These are phyloP conservation scores for Waltiozyma sp. DNA, from an alignment of 1,139 yeast species.

Conservation along the genomic window DNA sequence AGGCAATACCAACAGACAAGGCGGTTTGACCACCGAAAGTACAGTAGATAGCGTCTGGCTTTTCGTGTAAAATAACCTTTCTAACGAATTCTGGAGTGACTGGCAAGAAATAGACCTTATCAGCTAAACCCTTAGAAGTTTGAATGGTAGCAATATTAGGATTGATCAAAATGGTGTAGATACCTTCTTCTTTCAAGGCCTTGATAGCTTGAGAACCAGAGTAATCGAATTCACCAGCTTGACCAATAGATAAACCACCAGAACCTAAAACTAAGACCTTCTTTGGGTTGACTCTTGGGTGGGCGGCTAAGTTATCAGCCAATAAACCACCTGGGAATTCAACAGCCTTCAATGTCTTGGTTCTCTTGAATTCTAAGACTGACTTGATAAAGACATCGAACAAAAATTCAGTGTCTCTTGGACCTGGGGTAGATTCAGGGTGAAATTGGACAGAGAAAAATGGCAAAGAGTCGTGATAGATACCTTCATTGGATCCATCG, in stretches of 20 bases:
- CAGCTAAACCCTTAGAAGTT: conserved; percentile 96
- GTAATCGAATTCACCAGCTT: conserved; percentile 98
- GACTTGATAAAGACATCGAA: conserved; percentile 88
- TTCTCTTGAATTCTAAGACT: conserved; percentile 50
- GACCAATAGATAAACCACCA: conserved; percentile 96
- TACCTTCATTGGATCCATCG: conserved; percentile 98
- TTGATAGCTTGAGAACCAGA: conserved; percentile 96
- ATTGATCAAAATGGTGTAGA: conserved; percentile 86
- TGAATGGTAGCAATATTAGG: conserved; percentile 98
- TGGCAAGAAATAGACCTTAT: conserved; percentile 93
- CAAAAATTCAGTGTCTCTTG: conserved; percentile 95
- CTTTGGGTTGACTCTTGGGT: conserved; percentile 74
- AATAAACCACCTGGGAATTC: conserved; percentile 82
- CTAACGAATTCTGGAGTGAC: conserved; percentile 94
- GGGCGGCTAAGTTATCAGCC: conserved; percentile 62
- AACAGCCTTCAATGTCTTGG: conserved; percentile 57
- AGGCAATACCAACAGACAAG: conserved; percentile 83
- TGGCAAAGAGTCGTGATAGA: conserved; percentile 79
- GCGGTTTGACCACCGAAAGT: conserved; percentile 99
- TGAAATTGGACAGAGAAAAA: conserved; percentile 99
- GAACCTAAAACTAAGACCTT: conserved; percentile 95
- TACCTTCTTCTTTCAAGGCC: conserved; percentile 96
- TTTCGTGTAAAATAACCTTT: conserved; percentile 86
- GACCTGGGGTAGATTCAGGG: conserved; percentile 99
- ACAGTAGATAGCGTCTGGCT: conserved; percentile 94